phyloP scores from a whole-genome alignment of 2,329 filamentous ascomycete genomes.

The Acephala macrosclerotiorum region DNA sequence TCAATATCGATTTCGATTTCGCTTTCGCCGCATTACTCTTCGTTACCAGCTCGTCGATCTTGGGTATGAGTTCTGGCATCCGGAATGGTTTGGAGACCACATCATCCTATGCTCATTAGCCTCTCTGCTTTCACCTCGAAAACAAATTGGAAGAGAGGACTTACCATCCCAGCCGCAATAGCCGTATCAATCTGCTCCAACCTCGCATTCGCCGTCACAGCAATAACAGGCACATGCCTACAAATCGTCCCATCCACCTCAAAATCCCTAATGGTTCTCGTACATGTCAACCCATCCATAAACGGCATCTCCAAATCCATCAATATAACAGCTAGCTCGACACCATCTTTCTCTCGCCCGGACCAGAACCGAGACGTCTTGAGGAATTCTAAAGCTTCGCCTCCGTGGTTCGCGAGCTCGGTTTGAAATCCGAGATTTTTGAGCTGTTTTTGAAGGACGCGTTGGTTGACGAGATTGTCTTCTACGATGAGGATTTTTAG shows the following conservation, averaged over 20 bases:
- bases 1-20: neutral
- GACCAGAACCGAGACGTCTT: slow-evolving; percentile 63
- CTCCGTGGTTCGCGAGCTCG: slow-evolving; percentile 69
- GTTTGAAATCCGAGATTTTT: slow-evolving; percentile 67
- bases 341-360: slow-evolving; percentile 49
- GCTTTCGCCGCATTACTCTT: slow-evolving; percentile 21
- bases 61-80: slow-evolving; percentile 73
- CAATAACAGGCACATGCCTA: slow-evolving; percentile 77
- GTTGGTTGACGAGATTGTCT: slow-evolving; percentile 73
- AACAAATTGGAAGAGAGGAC: slow-evolving; percentile 34
- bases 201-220: slow-evolving; percentile 83
- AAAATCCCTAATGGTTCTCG: slow-evolving; percentile 71
- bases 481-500: slow-evolving; percentile 69
- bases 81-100: slow-evolving; percentile 83
- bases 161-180: slow-evolving; percentile 75
- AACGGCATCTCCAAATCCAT: slow-evolving; percentile 88
- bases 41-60: slow-evolving; percentile 60
- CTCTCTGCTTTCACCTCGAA: neutral
- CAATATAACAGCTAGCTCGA: slow-evolving; percentile 71
- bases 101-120: slow-evolving; percentile 62
- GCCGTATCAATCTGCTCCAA: slow-evolving; percentile 77
- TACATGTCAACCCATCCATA: slow-evolving; percentile 82
- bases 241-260: slow-evolving; percentile 68
- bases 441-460: slow-evolving; percentile 67
- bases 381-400: slow-evolving; percentile 66